A percentile compares a stretch with the other conserved stretches of the same genome.
Conservation (phyloP, 2,329 filamentous ascomycete species). For the Ophiostoma populinum region DNA sequence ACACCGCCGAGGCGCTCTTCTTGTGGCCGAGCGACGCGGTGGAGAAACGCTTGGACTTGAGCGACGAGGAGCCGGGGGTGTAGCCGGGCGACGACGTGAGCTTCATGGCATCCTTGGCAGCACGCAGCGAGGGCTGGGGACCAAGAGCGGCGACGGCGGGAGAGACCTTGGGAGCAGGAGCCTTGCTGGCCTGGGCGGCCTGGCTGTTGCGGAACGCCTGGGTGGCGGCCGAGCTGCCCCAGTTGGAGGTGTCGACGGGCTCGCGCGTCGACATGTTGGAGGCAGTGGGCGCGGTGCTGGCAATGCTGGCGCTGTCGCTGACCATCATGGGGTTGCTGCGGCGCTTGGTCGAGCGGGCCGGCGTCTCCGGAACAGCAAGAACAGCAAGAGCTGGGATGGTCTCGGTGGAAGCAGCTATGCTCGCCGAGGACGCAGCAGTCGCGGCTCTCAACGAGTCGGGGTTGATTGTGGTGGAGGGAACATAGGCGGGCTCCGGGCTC, state of each 20-base stretch:
- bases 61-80: constrained; percentile 1
- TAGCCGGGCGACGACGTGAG: constrained; percentile 15
- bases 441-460: constrained; percentile 9
- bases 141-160: constrained; percentile 21
- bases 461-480: constrained; percentile 4
- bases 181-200: constrained; percentile 1
- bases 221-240: constrained; percentile 53
- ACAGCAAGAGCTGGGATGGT: too few species aligned
- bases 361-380: too few species aligned
- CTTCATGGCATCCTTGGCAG: constrained; percentile 62
- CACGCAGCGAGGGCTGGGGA: constrained; percentile 49
- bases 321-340: constrained; percentile 27
- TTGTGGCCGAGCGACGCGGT: constrained; percentile 10
- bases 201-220: constrained; percentile 23
- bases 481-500: constrained; percentile 6
- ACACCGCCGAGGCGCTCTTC: constrained; percentile 18
- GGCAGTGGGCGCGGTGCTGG: constrained; percentile 11
- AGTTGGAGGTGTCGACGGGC: constrained; percentile 14
- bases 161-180: constrained; percentile 3
- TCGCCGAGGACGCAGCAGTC: constrained; percentile 8
- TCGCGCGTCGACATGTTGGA: constrained; percentile 41
- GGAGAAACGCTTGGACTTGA: background rate
- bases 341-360: constrained; percentile 8
- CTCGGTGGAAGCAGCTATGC: too few species aligned
- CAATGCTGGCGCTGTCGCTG: background rate